Conservation (phyloP, 2,329 filamentous ascomycete species). For the Penicillium sp. region DNA sequence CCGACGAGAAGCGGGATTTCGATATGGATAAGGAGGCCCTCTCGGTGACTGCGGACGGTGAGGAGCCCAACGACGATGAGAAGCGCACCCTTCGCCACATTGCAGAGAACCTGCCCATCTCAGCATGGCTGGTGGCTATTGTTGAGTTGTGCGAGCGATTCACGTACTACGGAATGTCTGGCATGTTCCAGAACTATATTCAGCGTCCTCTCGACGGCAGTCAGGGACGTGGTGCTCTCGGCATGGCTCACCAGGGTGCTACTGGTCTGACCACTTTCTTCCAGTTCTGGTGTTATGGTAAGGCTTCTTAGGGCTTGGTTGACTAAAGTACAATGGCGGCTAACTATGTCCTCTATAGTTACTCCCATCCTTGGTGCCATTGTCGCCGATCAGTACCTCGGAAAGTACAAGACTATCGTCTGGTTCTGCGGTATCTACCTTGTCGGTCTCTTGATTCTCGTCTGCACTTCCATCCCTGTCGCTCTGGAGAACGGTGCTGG, state of each 20-base stretch:
- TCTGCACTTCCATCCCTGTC: slow-evolving; percentile 55
- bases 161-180: slow-evolving; percentile 58
- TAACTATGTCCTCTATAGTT: slow-evolving; percentile 26
- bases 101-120: slow-evolving; percentile 56
- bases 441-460: slow-evolving; percentile 55
- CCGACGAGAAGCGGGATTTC: slow-evolving; percentile 25
- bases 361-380: slow-evolving; percentile 61
- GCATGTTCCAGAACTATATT: slow-evolving; percentile 60
- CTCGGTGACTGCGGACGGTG: slow-evolving; percentile 46
- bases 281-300: slow-evolving; percentile 56
- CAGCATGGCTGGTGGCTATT: slow-evolving; percentile 58
- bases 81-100: slow-evolving; percentile 53
- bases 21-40: slow-evolving; percentile 34
- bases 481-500: slow-evolving; percentile 53
- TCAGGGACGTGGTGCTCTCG: slow-evolving; percentile 42
- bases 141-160: slow-evolving; percentile 61
- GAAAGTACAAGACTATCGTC: slow-evolving; percentile 62
- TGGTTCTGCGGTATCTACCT: slow-evolving; percentile 61
- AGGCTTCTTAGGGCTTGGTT: slow-evolving; percentile 3
- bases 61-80: slow-evolving; percentile 56
- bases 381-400: slow-evolving; percentile 61
- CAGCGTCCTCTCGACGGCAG: slow-evolving; percentile 42
- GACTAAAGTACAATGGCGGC: slow-evolving; percentile 2
- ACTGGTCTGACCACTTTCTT: slow-evolving; percentile 56
- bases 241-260: slow-evolving; percentile 46